Evolutionary conservation across 108 stramenopile genomes (phyloP).

Genomic region (Parietichytrium sp.): DNA sequence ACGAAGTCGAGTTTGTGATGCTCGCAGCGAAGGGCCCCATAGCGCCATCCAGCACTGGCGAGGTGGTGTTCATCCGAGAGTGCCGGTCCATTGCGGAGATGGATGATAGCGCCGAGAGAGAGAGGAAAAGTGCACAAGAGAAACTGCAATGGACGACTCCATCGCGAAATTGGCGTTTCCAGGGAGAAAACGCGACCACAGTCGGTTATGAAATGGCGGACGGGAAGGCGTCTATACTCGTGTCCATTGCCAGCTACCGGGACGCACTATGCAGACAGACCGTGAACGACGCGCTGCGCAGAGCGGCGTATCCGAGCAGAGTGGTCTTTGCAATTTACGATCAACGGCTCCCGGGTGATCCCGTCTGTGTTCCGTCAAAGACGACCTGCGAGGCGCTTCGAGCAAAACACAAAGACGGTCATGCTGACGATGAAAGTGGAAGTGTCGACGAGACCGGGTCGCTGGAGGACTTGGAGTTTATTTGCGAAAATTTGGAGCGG

Average conservation of each 20-base stretch:
- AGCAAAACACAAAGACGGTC: not conserved
- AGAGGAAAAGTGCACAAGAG: too few relatives aligned
- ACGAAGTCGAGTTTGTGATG: too few relatives aligned
- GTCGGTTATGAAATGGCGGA: too few relatives aligned
- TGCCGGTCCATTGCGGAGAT: too few relatives aligned
- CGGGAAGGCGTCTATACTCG: conserved; percentile 67
- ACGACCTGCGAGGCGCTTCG: not conserved
- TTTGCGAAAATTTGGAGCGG: not conserved
- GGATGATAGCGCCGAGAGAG: too few relatives aligned
- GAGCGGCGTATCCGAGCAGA: conserved; percentile 63
- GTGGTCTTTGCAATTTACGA: conserved; percentile 71
- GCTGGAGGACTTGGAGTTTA: conserved; percentile 15
- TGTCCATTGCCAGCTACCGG: conserved; percentile 76
- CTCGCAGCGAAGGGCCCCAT: too few relatives aligned
- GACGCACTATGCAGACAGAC: conserved; percentile 75
- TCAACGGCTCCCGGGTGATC: conserved; percentile 52
- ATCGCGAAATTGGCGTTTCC: too few relatives aligned
- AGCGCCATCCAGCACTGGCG: too few relatives aligned
- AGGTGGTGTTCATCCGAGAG: too few relatives aligned
- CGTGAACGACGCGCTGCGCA: conserved; percentile 64
- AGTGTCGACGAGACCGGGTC: conserved; percentile 38
- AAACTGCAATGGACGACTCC: too few relatives aligned
- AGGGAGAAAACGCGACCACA: too few relatives aligned
- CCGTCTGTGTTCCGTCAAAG: not conserved
- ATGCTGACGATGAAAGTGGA: too few relatives aligned